phyloP scores from a whole-genome alignment of 352 stramenopile species.

The Peronospora farinosa region DNA sequence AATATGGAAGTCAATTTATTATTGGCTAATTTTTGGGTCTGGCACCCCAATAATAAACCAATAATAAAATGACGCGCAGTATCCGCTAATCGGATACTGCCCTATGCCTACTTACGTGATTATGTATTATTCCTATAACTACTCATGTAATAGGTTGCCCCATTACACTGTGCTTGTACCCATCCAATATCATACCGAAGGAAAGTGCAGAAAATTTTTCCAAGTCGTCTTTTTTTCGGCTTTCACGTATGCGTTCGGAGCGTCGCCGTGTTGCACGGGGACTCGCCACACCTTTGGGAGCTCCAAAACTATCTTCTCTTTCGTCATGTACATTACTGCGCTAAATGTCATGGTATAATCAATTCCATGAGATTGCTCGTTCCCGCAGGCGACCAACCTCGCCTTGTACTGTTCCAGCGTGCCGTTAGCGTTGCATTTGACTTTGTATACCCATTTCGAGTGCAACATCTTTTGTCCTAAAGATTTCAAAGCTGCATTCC shows the following conservation, averaged over 20 bases:
- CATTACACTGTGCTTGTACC: too few relatives aligned
- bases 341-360: not conserved
- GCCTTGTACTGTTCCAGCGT: not conserved
- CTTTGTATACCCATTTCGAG: not conserved
- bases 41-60: too few relatives aligned
- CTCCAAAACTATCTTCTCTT: not conserved
- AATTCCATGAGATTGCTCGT: not conserved
- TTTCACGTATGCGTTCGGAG: conserved; percentile 1
- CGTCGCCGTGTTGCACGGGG: not conserved
- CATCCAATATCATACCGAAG: not conserved
- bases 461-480: not conserved
- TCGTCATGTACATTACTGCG: not conserved
- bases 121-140: too few relatives aligned
- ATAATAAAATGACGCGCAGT: too few relatives aligned
- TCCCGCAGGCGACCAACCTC: not conserved
- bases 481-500: not conserved
- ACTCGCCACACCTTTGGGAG: conserved; percentile 1
- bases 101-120: too few relatives aligned
- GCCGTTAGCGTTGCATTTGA: not conserved
- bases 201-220: not conserved
- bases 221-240: not conserved
- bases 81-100: too few relatives aligned
- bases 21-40: too few relatives aligned
- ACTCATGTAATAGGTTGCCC: too few relatives aligned
- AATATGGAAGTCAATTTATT: too few relatives aligned